Base-by-base conservation (phyloP, 2,329 filamentous ascomycete genomes). In the Exophiala sideris region DNA sequence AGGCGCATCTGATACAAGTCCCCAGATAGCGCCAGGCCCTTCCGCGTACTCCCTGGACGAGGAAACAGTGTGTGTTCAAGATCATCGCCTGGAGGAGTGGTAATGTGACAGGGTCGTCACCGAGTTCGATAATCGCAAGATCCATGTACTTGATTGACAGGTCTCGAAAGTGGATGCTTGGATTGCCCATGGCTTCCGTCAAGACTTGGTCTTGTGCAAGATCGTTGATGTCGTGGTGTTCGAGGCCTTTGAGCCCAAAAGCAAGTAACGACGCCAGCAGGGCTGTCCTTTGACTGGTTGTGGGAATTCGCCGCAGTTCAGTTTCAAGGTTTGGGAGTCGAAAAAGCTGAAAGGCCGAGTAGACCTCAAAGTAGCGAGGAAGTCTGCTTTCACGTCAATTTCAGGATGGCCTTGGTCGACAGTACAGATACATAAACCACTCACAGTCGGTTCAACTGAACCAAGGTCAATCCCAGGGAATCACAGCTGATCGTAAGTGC, bases 31-130 rank as follows among this genome's bases (percentile, higher is more conserved):
- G 61, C 71, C 72, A 74, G 5, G 71, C 67, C 29, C 61, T 65
- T 2, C 68, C 71, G 9, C 64, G 66, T 2, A 73, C 71, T 18
- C 69, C 68, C 16, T 64, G 62, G 1, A 65, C 68, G 8, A 73
- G 64, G 35, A 70, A 67, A 48, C 67, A 70, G 55, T 68, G 68
- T 1, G 70, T 68, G 6, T 63, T 62, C 2, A 73, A 48, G 33
- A 72, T 66, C 34, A 67, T 45, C 1, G 71, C 67, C 54, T 74
- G 72, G 6, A 74, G 55, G 12, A 73, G 50, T 50, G 64, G 69
- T 16, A 73, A 58, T 1, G 69, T 65, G 2, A 70, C 66, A 3
- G 63, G 52, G 21, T 67, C 60, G 48, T 73, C 70, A 6, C 57
- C 64, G 49, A 65, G 69, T 21, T 67, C 65, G 11, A 54, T 57